phyloP scores from a whole-genome alignment of 768 basidiomycete genomes.

The Infundibulicybe gibba region DNA sequence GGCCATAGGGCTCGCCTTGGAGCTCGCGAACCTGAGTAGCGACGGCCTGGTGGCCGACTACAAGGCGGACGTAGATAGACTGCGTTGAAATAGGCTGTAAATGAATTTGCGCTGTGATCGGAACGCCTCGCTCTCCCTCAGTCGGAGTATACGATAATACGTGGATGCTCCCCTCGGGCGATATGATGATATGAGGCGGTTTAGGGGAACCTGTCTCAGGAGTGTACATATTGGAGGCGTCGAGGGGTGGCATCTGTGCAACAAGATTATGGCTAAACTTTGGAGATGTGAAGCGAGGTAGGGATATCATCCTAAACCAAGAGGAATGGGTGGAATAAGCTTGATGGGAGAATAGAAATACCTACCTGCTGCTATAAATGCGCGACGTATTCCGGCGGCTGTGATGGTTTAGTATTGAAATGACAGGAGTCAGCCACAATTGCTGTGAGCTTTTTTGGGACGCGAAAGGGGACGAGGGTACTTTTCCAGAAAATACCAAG shows the following conservation, averaged over 20 bases:
- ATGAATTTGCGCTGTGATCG: conserved; percentile 61
- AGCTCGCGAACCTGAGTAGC: conserved; percentile 61
- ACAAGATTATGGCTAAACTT: no score
- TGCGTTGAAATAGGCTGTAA: conserved; percentile 49
- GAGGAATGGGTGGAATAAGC: no score
- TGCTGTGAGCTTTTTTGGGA: no score
- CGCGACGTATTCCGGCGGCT: no score
- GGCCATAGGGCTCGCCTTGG: conserved; percentile 39
- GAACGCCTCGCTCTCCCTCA: conserved; percentile 60
- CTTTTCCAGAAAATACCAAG: no score
- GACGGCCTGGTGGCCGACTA: conserved; percentile 67
- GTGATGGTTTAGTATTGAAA: no score
- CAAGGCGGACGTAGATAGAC: conserved; percentile 64
- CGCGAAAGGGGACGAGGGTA: no score
- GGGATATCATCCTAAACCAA: no score
- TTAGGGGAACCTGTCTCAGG: conserved; percentile 6
- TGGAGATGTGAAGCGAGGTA: no score
- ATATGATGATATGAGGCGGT: conserved; percentile 32
- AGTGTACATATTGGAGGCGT: conserved; percentile 2
- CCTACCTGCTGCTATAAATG: no score
- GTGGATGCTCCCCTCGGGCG: conserved; percentile 52
- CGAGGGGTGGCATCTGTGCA: not conserved
- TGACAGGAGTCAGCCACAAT: no score
- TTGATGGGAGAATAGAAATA: no score
- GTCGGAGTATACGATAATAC: conserved; percentile 63